Evolutionary conservation across 2,329 filamentous ascomycete genomes (phyloP).

Genomic region (Thielaviopsis punctulata): DNA sequence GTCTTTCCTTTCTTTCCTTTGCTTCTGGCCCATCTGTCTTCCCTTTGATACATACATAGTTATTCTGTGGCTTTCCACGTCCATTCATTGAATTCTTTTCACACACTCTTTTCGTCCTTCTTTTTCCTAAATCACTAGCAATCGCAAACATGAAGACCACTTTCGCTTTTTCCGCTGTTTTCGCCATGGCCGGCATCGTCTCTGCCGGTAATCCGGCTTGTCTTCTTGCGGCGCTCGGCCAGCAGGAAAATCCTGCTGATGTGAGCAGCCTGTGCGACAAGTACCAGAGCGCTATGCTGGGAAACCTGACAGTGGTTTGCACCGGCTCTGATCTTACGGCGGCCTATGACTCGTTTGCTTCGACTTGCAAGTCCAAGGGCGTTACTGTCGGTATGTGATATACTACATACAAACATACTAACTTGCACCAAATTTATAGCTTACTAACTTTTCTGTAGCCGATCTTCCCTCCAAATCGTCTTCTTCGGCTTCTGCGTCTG

Average conservation of each 20-base stretch:
- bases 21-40: background rate
- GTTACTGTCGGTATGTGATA: constrained; percentile 4
- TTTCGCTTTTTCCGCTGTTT: constrained; percentile 6
- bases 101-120: background rate
- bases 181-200: constrained; percentile 7
- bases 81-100: background rate
- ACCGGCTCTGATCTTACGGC: background rate
- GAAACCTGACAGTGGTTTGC: constrained; percentile 12
- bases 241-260: constrained; percentile 10
- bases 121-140: background rate
- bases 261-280: constrained; percentile 11
- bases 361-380: constrained; percentile 7
- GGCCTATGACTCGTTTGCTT: constrained; percentile 11
- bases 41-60: no score
- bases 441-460: background rate
- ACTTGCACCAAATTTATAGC: no score
- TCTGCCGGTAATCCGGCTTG: constrained; percentile 11
- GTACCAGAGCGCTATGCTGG: constrained; percentile 11
- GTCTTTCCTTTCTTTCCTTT: background rate
- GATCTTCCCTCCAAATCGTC: background rate
- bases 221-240: constrained; percentile 11
- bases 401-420: no score
- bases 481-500: background rate
- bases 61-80: background rate
- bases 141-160: constrained; percentile 3